Percentiles rank a stretch among this genome's conserved stretches.
phyloP scores from a whole-genome alignment of 768 basidiomycete genomes.

The Asterophora lycoperdoides region DNA sequence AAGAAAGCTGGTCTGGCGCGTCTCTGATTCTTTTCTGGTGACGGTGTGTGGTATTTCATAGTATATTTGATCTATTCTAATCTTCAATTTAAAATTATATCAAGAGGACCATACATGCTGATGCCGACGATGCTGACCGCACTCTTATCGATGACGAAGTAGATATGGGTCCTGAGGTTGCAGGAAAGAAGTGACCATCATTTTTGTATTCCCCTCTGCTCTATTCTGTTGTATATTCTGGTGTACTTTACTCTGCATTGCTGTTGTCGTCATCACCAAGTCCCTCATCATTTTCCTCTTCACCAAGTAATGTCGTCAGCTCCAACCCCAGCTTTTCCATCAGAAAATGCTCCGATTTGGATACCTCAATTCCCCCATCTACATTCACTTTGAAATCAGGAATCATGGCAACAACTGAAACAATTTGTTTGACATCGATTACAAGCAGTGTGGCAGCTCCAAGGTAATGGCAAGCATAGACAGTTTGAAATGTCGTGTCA shows the following conservation, averaged over 20 bases:
- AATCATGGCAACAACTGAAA: slow-evolving; percentile 6
- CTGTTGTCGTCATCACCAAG: neutral
- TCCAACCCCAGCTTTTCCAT: slow-evolving; percentile 4
- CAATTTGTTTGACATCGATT: slow-evolving; percentile 5
- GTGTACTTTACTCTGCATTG: no score
- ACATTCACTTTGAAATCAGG: slow-evolving; percentile 1
- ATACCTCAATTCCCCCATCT: neutral
- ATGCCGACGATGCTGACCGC: no score
- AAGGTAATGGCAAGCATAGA: slow-evolving; percentile 2
- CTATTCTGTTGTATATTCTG: no score
- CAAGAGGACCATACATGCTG: no score
- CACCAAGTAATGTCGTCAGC: neutral
- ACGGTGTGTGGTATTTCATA: no score
- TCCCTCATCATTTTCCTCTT: neutral
- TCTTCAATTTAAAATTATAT: no score
- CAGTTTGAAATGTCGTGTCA: neutral
- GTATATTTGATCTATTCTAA: no score
- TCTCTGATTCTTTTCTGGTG: neutral
- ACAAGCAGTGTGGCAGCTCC: neutral
- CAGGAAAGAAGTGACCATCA: no score
- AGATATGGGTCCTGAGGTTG: no score
- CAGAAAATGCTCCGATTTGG: neutral
- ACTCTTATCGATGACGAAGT: no score
- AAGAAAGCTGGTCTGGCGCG: neutral
- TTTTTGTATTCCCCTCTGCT: no score